Evolutionary conservation across 352 stramenopile genomes (phyloP).

Genomic region (Phytopythium vexans): DNA sequence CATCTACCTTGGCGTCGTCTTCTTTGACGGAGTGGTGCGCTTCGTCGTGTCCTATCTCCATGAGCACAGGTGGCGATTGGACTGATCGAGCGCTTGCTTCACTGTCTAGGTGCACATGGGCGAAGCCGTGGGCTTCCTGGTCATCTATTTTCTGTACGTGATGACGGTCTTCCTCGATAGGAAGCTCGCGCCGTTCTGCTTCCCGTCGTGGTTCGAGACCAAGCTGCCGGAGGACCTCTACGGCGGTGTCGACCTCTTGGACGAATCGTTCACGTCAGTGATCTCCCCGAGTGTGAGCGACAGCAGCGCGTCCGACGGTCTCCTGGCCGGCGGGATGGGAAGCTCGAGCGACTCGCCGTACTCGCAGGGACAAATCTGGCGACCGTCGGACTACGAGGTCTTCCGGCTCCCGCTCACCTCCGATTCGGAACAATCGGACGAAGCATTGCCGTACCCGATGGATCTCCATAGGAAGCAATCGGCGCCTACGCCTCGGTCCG

Average conservation of each 20-base stretch:
- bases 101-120: slow-evolving; percentile 39
- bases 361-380: slow-evolving; percentile 7
- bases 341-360: neutral
- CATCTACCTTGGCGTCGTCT: slow-evolving; percentile 67
- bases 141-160: slow-evolving; percentile 66
- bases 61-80: neutral
- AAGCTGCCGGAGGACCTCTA: slow-evolving; percentile 13
- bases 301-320: slow-evolving; percentile 19
- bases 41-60: neutral
- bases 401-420: slow-evolving; percentile 32
- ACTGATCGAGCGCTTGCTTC: neutral
- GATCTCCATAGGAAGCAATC: slow-evolving; percentile 53
- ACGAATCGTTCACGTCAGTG: slow-evolving; percentile 24
- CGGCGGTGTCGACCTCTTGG: slow-evolving; percentile 21
- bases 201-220: slow-evolving; percentile 12
- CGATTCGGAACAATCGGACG: slow-evolving; percentile 50
- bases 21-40: slow-evolving; percentile 53
- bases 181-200: slow-evolving; percentile 27
- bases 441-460: slow-evolving; percentile 33
- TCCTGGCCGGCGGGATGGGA: neutral
- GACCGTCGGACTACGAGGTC: slow-evolving; percentile 26
- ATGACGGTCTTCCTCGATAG: slow-evolving; percentile 58
- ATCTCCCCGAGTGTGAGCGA: slow-evolving; percentile 12
- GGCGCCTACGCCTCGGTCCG: slow-evolving; percentile 49
- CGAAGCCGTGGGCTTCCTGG: slow-evolving; percentile 68